Evolutionary conservation across 75 land plant genomes (phyloP).

Genomic region (Cryptomeria japonica): DNA sequence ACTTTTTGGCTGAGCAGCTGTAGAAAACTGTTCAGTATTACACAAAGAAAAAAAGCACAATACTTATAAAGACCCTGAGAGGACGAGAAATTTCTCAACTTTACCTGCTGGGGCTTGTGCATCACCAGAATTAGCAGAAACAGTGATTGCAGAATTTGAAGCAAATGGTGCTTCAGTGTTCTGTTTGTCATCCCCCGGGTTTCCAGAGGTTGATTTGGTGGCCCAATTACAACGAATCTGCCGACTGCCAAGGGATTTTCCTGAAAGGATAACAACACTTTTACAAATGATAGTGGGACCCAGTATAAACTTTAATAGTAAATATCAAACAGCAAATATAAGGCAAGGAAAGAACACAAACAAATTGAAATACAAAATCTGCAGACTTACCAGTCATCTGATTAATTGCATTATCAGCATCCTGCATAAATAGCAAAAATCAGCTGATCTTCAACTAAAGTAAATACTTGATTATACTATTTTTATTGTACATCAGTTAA

Average conservation of each 20-base stretch:
- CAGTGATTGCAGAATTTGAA: neutral
- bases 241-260: constrained; percentile 91
- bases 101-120: neutral
- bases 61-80: neutral
- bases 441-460: neutral
- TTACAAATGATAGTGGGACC: neutral
- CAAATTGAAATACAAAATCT: too few species aligned
- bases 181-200: constrained; percentile 63
- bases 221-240: constrained; percentile 99
- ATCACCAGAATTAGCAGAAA: neutral
- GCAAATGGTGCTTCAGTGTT: constrained; percentile 35
- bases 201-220: constrained; percentile 67
- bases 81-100: neutral
- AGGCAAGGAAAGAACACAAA: too few species aligned
- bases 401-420: constrained; percentile 93
- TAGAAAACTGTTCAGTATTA: neutral
- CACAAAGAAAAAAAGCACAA: neutral
- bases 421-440: constrained; percentile 39
- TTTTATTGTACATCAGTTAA: neutral
- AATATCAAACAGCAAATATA: neutral
- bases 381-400: constrained; percentile 82
- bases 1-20: constrained; percentile 31
- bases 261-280: constrained; percentile 25
- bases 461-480: neutral
- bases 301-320: neutral